A percentile compares a stretch with the other conserved stretches of the same genome.
Evolutionary conservation across 345 rosid species (phyloP).

Genomic region (Camelina laxa): DNA sequence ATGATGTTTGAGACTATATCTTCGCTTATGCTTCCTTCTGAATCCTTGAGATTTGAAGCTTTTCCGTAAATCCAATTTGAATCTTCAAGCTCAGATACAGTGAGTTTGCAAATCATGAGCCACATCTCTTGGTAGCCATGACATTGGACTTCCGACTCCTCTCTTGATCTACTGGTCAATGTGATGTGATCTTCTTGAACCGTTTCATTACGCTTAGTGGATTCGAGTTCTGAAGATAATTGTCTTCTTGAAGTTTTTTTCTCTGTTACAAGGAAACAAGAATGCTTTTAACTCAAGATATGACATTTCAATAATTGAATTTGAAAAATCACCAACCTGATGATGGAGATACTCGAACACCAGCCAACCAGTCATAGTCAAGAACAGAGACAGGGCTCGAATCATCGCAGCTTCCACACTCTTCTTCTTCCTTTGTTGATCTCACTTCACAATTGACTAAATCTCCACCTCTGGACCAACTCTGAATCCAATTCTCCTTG

Average conservation of each 20-base stretch:
- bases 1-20: slow-evolving; percentile 35
- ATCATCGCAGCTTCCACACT: slow-evolving; percentile 58
- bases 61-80: slow-evolving; percentile 26
- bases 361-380: slow-evolving; percentile 57
- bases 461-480: slow-evolving; percentile 12
- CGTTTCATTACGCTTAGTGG: background rate
- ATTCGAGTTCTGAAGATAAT: slow-evolving; percentile 26
- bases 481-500: background rate
- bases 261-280: slow-evolving; percentile 23
- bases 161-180: slow-evolving; percentile 9
- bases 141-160: background rate
- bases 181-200: slow-evolving; percentile 13
- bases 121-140: slow-evolving; percentile 31
- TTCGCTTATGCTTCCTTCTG: slow-evolving; percentile 27
- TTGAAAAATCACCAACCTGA: slow-evolving; percentile 48
- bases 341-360: slow-evolving; percentile 45
- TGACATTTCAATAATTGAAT: background rate
- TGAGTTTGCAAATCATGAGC: slow-evolving; percentile 34
- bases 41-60: slow-evolving; percentile 28
- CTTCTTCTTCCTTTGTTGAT: slow-evolving; percentile 42
- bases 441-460: slow-evolving; percentile 28
- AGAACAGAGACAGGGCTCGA: slow-evolving; percentile 93
- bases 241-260: slow-evolving; percentile 29
- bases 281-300: slow-evolving; percentile 1
- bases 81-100: slow-evolving; percentile 20